phyloP scores from a whole-genome alignment of 1,284 basidiomycete species.

The Rhodotorula sp. region DNA sequence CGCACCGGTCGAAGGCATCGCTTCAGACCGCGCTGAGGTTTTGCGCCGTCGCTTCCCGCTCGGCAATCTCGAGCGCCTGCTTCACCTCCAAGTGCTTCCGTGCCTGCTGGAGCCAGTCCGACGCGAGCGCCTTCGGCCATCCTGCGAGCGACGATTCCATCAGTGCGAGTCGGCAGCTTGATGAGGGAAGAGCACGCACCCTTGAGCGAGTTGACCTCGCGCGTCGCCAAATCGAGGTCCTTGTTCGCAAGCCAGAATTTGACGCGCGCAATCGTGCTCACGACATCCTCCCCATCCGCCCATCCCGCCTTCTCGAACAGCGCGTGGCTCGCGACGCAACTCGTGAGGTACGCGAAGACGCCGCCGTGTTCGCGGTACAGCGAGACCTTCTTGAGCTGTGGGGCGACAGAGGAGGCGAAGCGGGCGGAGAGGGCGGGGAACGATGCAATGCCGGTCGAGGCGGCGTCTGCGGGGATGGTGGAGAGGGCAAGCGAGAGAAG shows the following conservation, averaged over 20 bases:
- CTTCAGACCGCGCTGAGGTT: constrained; percentile 31
- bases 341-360: constrained; percentile 81
- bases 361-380: constrained; percentile 87
- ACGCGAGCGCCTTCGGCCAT: constrained; percentile 75
- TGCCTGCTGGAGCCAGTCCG: constrained; percentile 91
- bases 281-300: constrained; percentile 75
- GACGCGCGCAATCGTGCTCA: constrained; percentile 83
- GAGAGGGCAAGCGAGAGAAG: constrained; percentile 68
- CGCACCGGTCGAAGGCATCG: not conserved
- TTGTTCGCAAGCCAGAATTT: constrained; percentile 87
- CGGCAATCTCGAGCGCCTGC: constrained; percentile 71
- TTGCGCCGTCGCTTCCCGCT: constrained; percentile 39
- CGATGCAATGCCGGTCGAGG: constrained; percentile 84
- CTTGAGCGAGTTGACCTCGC: constrained; percentile 86
- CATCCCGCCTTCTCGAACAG: constrained; percentile 71
- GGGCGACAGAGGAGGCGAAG: constrained; percentile 82
- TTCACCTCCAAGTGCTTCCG: constrained; percentile 84
- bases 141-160: constrained; percentile 48
- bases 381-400: constrained; percentile 80
- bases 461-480: constrained; percentile 58
- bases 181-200: constrained; percentile 46
- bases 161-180: not conserved
- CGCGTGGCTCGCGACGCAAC: constrained; percentile 70
- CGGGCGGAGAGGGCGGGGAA: constrained; percentile 83
- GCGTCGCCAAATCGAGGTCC: constrained; percentile 84